Evolutionary conservation across 2,329 filamentous ascomycete genomes (phyloP), one percentile per base, ranked within the genome.

Genomic region (Tolypocladium capitatum): DNA sequence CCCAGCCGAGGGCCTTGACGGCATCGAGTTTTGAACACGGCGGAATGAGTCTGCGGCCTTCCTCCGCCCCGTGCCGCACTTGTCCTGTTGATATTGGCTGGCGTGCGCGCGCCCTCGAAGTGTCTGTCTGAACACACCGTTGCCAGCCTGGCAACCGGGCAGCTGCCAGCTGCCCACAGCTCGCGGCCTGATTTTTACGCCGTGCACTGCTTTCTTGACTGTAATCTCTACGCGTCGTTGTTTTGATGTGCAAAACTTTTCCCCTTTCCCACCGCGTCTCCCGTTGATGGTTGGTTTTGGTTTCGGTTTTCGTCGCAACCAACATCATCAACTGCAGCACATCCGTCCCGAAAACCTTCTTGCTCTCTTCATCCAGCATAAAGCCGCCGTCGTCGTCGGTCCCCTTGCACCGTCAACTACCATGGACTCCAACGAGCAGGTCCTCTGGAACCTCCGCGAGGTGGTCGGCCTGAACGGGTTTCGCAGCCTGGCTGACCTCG

Each of bases 391-490:
- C 21, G 21, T n/a, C 36, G 27, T n/a, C 14, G 2, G 14, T 6
- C 21, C 5, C 16, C 4, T 3, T n/a, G 11, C 6, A 1, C 36
- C 33, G 10, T 6, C 32, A 49, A n/a, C n/a, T n/a, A n/a, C 24
- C 18, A 60, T 64, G 60, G 56, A 59, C 16, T 31, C 47, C 5
- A 44, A 48, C 1, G 1, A 46, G 0, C 7, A 28, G 0, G 50
- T 60, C n/a, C 35, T 62, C 13, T 2, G 42, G 4, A 58, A 54
- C 20, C n/a, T 60, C 27, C 52, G 49, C 16, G 24, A 53, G 1
- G 46, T 52, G 5, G 45, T 63, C 11, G 58, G 59, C 5, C 58
- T 53, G 43, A 56, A 47, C 2, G 52, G 53, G 14, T 30, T 62
- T 9, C 49, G 48, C 10, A 50, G 52, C 36, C 43, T 58, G 11